Base-by-base conservation (phyloP, 768 basidiomycete genomes). In the Tephrocybe rancida region DNA sequence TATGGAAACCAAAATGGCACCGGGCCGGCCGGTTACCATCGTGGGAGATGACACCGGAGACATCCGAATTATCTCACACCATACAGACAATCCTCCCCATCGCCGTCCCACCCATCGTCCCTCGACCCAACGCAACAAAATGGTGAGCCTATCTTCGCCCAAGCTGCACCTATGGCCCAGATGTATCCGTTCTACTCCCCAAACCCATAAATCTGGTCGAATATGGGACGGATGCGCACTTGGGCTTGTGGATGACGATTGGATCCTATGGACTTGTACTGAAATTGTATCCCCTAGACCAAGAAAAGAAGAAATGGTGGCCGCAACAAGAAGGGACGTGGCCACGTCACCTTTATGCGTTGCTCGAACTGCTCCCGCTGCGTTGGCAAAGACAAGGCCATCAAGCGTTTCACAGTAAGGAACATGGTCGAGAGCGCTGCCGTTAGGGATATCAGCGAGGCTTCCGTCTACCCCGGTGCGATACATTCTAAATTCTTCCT, bases 401-500 rank as follows among this genome's bases (percentile, higher is more conserved):
- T 98, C 88, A 97, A 97, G 81, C 84, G 97, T 48, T 96, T 96
- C 85, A 97, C 95, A 34, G 96, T 98, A 68, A 87, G 95, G 76
- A 99, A 99, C 86, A 98, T 98, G 92, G 95, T 99, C 54, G 96
- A 98, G 84, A 92, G 92, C 68, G 97, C 97, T 41, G 96, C 96
- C 50, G 92, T 98, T 63, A 83, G 95, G 60, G 97, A 99, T 79
- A 90, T 99, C 70, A 92, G 88, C 70, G 97, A 98, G 66, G 95
- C 95, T 37, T 90, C 87, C 66, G 88, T 98, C 57, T 99, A 98
- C 78, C 74, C 79, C 54, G 93, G 94, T 95, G 65, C 61, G 86
- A 77, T 21, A n/a, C 16, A 21, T 38, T 14, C 22, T 41, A 44
- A 10, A 10, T 3, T 5, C 44, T 42, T 22, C n/a, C 19, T n/a